Evolutionary conservation across 352 stramenopile species (phyloP).

Genomic region (Pythium grandisporangium): DNA sequence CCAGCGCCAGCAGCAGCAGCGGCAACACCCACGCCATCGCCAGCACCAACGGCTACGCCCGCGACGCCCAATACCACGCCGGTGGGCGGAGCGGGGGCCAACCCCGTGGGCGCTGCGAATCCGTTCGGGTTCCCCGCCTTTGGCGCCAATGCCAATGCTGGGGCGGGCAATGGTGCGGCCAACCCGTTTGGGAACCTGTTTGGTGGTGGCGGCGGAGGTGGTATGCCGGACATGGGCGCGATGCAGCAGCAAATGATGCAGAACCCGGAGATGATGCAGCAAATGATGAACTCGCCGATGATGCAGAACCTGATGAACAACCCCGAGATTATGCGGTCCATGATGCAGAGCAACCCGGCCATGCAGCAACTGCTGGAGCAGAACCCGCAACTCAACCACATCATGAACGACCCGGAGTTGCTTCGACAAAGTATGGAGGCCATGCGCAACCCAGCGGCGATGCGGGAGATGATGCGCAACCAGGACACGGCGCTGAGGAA

Average conservation of each 20-base stretch:
- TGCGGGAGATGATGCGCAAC: conserved; percentile 96
- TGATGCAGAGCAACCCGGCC: conserved; percentile 95
- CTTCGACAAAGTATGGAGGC: conserved; percentile 94
- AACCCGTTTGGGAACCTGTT: conserved; percentile 62
- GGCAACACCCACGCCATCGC: conserved; percentile 2
- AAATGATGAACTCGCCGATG: conserved; percentile 88
- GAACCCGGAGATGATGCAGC: conserved; percentile 82
- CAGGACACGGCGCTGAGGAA: conserved; percentile 96
- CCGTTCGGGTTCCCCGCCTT: conserved; percentile 51
- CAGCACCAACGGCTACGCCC: conserved; percentile 12
- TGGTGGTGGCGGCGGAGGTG: conserved; percentile 14
- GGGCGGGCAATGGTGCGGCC: conserved; percentile 7
- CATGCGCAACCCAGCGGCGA: conserved; percentile 93
- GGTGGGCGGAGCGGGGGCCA: conserved; percentile 4
- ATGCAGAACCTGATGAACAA: conserved; percentile 93
- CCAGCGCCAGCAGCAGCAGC: conserved; percentile 8
- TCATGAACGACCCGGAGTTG: conserved; percentile 94
- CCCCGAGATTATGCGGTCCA: conserved; percentile 92
- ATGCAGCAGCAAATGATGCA: conserved; percentile 87
- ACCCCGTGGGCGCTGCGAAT: conserved; percentile 14
- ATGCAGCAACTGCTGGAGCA: conserved; percentile 93
- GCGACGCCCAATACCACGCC: conserved; percentile 8
- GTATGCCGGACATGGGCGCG: conserved; percentile 56
- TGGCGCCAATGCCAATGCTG: conserved; percentile 6
- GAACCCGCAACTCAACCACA: conserved; percentile 94